These are phyloP conservation scores for Triadica sebifera DNA, from an alignment of 345 rosid genomes.

Conservation along the genomic window DNA sequence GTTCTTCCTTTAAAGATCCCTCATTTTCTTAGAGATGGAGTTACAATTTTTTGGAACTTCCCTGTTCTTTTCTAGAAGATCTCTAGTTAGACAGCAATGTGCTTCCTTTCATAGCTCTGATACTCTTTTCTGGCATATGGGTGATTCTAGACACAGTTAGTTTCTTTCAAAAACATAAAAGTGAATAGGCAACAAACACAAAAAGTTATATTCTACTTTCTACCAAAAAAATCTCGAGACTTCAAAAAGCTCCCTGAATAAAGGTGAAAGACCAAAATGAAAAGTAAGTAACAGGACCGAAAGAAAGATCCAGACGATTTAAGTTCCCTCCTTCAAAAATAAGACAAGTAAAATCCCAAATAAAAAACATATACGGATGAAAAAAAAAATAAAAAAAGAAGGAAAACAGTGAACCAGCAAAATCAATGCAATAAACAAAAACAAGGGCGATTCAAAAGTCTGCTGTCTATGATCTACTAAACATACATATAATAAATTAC, in stretches of 20 bases:
- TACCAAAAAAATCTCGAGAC: neutral
- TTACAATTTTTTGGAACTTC: no score
- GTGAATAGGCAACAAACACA: neutral
- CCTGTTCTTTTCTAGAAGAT: neutral
- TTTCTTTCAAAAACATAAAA: neutral
- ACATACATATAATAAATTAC: conserved; percentile 21
- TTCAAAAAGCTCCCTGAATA: neutral
- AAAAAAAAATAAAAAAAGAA: no score
- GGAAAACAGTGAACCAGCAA: no score
- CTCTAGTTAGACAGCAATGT: no score
- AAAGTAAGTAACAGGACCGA: no score
- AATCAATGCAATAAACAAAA: no score
- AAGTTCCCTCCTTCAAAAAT: no score
- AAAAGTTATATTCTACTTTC: neutral
- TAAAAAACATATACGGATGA: no score
- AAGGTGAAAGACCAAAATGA: neutral
- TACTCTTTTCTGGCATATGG: neutral
- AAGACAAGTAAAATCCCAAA: no score
- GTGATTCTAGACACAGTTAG: neutral
- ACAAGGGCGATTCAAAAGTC: neutral
- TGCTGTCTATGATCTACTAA: neutral
- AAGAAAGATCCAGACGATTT: no score
- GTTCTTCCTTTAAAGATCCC: neutral
- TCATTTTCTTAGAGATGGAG: neutral
- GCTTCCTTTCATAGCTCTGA: neutral